A percentile compares a stretch with the other conserved stretches of the same genome.
These are phyloP conservation scores for Paramarasmius palmivorus DNA, from an alignment of 1,284 basidiomycete genomes.

Conservation along the genomic window DNA sequence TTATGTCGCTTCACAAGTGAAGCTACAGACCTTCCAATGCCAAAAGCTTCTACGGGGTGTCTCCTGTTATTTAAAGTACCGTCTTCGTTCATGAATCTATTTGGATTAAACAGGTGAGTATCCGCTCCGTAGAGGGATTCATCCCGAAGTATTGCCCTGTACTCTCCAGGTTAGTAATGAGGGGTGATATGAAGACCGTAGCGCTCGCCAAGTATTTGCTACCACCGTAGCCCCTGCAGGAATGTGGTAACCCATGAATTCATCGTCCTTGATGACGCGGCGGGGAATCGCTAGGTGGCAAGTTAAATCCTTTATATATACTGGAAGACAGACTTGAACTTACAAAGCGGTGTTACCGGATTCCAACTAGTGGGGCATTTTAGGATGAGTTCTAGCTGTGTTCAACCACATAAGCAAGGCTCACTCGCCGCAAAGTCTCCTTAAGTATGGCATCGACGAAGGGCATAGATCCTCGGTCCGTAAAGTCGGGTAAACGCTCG, in stretches of 20 bases:
- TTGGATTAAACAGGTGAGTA: constrained; percentile 10
- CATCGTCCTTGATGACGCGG: constrained; percentile 13
- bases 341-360: constrained; percentile 7
- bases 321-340: too few species aligned
- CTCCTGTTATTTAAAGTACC: neutral
- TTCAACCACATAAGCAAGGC: too few species aligned
- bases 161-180: neutral
- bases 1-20: too few species aligned
- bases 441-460: neutral
- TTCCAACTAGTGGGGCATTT: constrained; percentile 5
- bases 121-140: constrained; percentile 1
- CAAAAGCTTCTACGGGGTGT: too few species aligned
- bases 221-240: constrained; percentile 10
- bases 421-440: neutral
- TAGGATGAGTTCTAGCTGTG: too few species aligned
- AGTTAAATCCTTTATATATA: too few species aligned
- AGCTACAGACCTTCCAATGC: too few species aligned
- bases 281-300: neutral
- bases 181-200: neutral
- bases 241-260: constrained; percentile 19
- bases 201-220: constrained; percentile 11
- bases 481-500: neutral
- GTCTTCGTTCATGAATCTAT: constrained; percentile 2
- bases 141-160: constrained; percentile 13
- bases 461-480: neutral